Evolutionary conservation across 768 basidiomycete genomes (phyloP), one percentile per base, ranked within the genome.

Genomic region (Agaricus subrufescens): DNA sequence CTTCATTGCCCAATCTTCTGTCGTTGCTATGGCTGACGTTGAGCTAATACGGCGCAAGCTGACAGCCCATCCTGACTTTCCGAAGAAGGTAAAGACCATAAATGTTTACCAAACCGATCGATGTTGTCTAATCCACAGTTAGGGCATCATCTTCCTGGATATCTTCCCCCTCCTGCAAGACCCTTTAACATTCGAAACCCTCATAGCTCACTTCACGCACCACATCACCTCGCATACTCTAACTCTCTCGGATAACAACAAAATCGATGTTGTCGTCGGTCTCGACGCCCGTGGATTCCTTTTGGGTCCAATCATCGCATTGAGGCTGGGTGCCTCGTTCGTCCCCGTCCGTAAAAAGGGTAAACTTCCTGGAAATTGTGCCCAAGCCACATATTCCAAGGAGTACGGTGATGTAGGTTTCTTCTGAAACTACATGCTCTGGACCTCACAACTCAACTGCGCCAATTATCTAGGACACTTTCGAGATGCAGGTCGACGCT

Each of bases 241-340:
- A 62, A 79, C 82, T 23, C 73, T 73, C 46, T 75, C 82, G 12
- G 74, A 81, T 3, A 72, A 71, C 50, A 80, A 80, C 60, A 93
- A 87, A 70, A 82, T 95, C 62, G 96, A 99, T 70, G 89, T 91
- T 51, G 80, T 99, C 61, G 93, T 99, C 54, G 97, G 91, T 31
- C 80, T 99, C 44, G 97, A 99, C 69, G 96, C 96, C 25, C 81
- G 97, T 54, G 97, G 97, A 12, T 99, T 99, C 76, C 80, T 99
- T 50, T 71, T 99, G 9, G 97, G 95, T 1, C 97, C 97, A 1
- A 82, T 94, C 61, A 83, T 99, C 63, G 97, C 97, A 4, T 72
- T 92, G 65, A 79, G 96, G 56, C 75, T 99, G 27, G 91, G 92
- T 27, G 94, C 94, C 1, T 91, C 93, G 10, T 99, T 99, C 62